Percentiles rank a stretch among this genome's conserved stretches.
Conservation (phyloP, 768 basidiomycete genomes). For the Hygrocybe punicea region DNA sequence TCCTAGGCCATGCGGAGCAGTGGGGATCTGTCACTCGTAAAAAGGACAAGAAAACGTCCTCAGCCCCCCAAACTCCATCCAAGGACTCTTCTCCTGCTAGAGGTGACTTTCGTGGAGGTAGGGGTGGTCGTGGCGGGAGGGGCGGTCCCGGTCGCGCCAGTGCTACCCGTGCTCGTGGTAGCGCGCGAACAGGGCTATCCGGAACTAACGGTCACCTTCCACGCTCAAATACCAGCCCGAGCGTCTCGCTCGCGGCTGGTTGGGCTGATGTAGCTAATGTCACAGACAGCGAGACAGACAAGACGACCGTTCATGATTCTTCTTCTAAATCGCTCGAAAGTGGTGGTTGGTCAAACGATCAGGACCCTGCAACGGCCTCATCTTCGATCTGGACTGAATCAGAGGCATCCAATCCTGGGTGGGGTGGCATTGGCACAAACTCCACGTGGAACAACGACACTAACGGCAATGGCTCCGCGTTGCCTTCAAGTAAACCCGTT, state of each 20-base stretch:
- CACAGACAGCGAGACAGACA: constrained; percentile 2
- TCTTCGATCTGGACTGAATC: constrained; percentile 3
- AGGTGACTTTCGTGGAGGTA: constrained; percentile 57
- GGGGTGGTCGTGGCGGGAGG: constrained; percentile 55
- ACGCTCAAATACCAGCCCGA: constrained; percentile 39
- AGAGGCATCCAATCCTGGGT: constrained; percentile 21
- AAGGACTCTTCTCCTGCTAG: constrained; percentile 51
- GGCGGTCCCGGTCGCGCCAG: constrained; percentile 62
- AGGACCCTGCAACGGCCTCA: constrained; percentile 1
- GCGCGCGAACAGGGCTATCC: constrained; percentile 39
- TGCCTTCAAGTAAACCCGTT: background rate
- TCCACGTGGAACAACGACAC: constrained; percentile 36
- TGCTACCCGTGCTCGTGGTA: constrained; percentile 49
- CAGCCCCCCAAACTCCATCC: constrained; percentile 38
- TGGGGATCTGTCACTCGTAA: constrained; percentile 84
- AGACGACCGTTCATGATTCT: background rate
- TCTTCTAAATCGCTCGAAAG: too few relatives aligned
- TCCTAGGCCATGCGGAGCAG: constrained; percentile 64
- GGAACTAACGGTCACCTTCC: constrained; percentile 28
- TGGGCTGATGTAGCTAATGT: constrained; percentile 15
- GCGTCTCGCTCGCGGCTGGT: constrained; percentile 32
- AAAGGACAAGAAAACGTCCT: constrained; percentile 75
- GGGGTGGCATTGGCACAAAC: constrained; percentile 29
- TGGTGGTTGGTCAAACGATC: background rate
- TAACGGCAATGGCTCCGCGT: constrained; percentile 26